phyloP scores from a whole-genome alignment of 331 rosid species.

The Cydonia oblonga region DNA sequence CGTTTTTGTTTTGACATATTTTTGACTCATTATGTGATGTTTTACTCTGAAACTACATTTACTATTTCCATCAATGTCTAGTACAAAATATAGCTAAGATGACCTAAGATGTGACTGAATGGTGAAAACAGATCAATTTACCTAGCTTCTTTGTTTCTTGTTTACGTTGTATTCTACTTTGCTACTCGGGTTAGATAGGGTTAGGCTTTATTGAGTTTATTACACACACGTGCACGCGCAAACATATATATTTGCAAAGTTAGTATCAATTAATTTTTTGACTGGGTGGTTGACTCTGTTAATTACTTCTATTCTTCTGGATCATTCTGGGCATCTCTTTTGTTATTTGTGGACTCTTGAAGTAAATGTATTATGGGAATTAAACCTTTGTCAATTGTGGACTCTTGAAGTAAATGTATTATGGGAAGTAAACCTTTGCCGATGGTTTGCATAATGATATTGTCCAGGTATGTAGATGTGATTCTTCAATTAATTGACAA shows the following conservation, averaged over 20 bases:
- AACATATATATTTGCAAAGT: background rate
- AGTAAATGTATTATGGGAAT: background rate
- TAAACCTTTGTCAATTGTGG: background rate
- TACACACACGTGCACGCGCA: background rate
- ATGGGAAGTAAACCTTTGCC: background rate
- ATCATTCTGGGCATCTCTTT: background rate
- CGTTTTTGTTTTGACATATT: background rate
- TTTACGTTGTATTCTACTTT: background rate
- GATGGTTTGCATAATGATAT: conserved; percentile 9
- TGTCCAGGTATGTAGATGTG: conserved; percentile 86
- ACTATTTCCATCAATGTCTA: background rate
- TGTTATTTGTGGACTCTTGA: background rate
- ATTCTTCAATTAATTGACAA: conserved; percentile 98
- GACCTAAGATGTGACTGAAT: background rate
- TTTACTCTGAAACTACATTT: background rate
- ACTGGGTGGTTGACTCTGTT: background rate
- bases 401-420: background rate
- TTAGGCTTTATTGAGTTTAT: background rate
- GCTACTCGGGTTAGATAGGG: background rate
- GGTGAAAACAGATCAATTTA: background rate
- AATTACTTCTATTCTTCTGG: background rate
- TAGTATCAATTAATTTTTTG: background rate
- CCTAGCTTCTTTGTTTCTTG: background rate
- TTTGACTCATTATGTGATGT: background rate
- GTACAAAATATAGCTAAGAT: background rate